Evolutionary conservation across 2,329 filamentous ascomycete species (phyloP), one percentile per base, ranked within the genome.

Genomic region (Scortechinia acanthostroma): DNA sequence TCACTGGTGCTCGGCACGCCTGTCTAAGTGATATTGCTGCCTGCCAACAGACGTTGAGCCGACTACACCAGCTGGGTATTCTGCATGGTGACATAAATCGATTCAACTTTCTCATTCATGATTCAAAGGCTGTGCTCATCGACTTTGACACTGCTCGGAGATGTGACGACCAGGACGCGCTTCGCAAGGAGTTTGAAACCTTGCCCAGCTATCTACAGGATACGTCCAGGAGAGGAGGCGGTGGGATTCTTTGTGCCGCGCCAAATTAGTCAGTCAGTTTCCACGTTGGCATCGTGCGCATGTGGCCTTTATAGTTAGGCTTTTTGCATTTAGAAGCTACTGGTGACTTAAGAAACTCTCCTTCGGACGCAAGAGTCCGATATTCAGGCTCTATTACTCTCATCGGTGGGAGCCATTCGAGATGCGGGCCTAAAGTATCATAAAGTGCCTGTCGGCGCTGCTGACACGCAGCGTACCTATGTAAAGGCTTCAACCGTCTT

Each of bases 121-220:
- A 30, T 30, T 10, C 10, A 10, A 30, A 30, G 25, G 25, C 25
- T 10, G 10, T 10, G n/a, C 10, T 30, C 10, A 10, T 30, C n/a
- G 25, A 30, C n/a, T 30, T 30, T n/a, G 25, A 30, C 10, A 30
- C 10, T 30, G 51, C 58, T 20, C 43, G 42, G 43, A 55, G 51
- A 46, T 56, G 52, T 42, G 49, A 54, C 3, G 49, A 57, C 43
- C 43, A 43, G 22, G 42, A 49, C 25, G 19, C 43, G 33, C 49
- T 55, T 35, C 43, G 14, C 1, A 15, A 49, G 23, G 54, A 54
- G 48, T 47, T 49, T 22, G 43, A 55, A 20, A 37, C 22, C 23
- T 48, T 57, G 45, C 10, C 35, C 2, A 25, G 1, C 6, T 43
- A 40, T 13, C 46, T 56, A 2, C 14, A 52, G 21, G 25, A 30